Percentiles rank a stretch among this genome's conserved stretches.
phyloP scores from a whole-genome alignment of 257 asterid species.

The Fraxinus pennsylvanica region DNA sequence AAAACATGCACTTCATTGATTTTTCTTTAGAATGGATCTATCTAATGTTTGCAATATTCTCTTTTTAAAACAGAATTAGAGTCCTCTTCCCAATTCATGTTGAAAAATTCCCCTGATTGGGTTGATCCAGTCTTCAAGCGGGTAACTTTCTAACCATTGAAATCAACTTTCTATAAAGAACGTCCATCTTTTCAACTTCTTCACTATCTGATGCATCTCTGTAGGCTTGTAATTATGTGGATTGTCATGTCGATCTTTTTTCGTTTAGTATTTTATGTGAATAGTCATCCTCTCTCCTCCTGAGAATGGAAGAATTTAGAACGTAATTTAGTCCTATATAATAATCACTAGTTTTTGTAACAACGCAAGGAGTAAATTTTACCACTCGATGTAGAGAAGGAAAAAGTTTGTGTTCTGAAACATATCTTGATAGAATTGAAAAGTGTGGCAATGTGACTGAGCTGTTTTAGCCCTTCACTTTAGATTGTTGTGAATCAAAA shows the following conservation, averaged over 20 bases:
- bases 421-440: neutral
- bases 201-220: neutral
- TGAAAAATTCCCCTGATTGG: conserved; percentile 38
- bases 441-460: neutral
- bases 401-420: neutral
- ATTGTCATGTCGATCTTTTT: neutral
- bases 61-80: conserved; percentile 24
- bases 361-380: neutral
- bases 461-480: neutral
- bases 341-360: neutral
- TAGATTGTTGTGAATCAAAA: neutral
- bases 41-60: conserved; percentile 6
- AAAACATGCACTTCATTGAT: neutral
- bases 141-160: conserved; percentile 19
- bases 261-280: neutral
- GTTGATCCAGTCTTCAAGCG: conserved; percentile 27
- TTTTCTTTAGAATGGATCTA: conserved; percentile 3
- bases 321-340: no score
- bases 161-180: neutral
- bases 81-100: conserved; percentile 31
- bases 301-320: neutral
- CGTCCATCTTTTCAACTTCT: neutral
- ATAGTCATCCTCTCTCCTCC: neutral
- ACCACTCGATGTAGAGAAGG: neutral
- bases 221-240: neutral